Conservation (phyloP, 2,329 filamentous ascomycete genomes). For the Penicillium vulpinum region DNA sequence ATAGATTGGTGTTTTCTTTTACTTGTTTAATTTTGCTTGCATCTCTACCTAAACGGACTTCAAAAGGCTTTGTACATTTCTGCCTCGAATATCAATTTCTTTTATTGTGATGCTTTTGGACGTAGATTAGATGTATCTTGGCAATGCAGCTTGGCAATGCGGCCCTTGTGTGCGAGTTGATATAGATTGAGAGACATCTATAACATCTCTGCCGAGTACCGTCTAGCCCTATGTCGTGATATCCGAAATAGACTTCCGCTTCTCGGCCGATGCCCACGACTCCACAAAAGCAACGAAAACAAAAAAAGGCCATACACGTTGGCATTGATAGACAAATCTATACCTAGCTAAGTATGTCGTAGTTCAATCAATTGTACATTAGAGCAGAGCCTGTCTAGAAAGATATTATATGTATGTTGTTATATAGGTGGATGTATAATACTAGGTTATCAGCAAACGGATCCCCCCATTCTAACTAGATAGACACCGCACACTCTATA, state of each 20-base stretch:
- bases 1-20: constrained; percentile 25
- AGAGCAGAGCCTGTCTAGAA: background rate
- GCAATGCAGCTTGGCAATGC: background rate
- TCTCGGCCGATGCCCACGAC: background rate
- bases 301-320: background rate
- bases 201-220: background rate
- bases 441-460: background rate
- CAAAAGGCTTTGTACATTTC: constrained; percentile 25
- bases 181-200: background rate
- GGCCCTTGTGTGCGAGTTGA: background rate
- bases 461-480: background rate
- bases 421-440: background rate
- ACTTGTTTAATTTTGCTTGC: constrained; percentile 23
- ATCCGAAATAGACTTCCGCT: background rate
- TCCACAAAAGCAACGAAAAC: background rate
- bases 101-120: background rate
- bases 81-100: constrained; percentile 8
- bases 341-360: background rate
- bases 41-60: constrained; percentile 16
- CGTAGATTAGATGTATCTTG: background rate
- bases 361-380: background rate
- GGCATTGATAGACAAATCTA: background rate
- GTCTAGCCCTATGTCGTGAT: background rate
- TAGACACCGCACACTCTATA: background rate
- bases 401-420: background rate